Evolutionary conservation across 768 basidiomycete genomes (phyloP).

Genomic region (Leccinum truebloodii): DNA sequence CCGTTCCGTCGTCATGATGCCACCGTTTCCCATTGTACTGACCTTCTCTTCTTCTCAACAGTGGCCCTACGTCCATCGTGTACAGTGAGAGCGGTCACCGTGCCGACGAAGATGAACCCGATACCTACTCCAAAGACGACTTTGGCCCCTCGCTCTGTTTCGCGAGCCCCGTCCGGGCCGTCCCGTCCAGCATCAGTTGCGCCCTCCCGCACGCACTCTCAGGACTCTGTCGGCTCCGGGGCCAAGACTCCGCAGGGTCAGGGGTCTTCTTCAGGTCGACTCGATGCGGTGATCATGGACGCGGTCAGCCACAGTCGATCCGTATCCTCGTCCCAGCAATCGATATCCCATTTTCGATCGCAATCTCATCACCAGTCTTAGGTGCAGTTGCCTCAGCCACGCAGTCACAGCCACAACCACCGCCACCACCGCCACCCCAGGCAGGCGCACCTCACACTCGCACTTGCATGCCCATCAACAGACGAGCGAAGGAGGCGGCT

Average conservation of each 20-base stretch:
- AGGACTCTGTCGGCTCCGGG: conserved; percentile 37
- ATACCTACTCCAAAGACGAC: conserved; percentile 67
- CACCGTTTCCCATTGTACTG: background rate
- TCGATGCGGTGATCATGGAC: conserved; percentile 32
- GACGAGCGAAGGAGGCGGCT: conserved; percentile 23
- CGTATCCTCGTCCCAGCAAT: conserved; percentile 21
- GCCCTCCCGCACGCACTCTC: conserved; percentile 57
- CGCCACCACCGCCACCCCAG: background rate
- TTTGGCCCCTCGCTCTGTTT: conserved; percentile 34
- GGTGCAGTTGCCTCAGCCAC: background rate
- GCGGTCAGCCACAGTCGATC: conserved; percentile 29
- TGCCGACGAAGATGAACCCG: conserved; percentile 71
- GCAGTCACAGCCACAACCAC: background rate
- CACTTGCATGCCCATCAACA: conserved; percentile 9
- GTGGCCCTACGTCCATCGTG: conserved; percentile 78
- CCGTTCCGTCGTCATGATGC: background rate
- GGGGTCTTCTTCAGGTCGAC: conserved; percentile 30
- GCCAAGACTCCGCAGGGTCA: conserved; percentile 34
- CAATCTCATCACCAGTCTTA: conserved; percentile 15
- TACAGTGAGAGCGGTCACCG: conserved; percentile 81
- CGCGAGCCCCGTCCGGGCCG: conserved; percentile 40
- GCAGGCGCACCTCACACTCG: background rate
- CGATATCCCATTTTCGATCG: conserved; percentile 14
- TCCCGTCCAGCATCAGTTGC: conserved; percentile 49
- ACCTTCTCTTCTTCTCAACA: conserved; percentile 27